Evolutionary conservation across 805 yeast species (phyloP), one percentile per base, ranked within the genome.

Genomic region (Lipomyces mesembrius): DNA sequence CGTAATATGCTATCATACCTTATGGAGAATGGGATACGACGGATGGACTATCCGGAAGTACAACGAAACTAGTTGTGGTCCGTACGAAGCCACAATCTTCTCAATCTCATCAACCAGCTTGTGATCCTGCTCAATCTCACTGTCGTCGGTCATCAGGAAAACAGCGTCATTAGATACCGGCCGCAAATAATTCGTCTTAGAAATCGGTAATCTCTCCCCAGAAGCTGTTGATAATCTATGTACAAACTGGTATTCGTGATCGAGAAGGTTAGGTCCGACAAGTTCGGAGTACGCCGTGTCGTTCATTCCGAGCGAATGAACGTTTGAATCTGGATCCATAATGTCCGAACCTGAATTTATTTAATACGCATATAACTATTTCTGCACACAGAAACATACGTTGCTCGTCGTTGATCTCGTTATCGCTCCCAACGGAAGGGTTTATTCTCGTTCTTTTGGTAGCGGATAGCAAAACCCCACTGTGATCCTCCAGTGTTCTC

Each of bases 11-110:
- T 25, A 29, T 17, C 63, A 12, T 56, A 65, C 70, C 63, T 71
- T 72, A 53, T 72, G 74, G 25, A 73, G 67, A 12, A 73, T 73
- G 3, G 75, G 75, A 62, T 73, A 73, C 12, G 74, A 69, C 9
- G 75, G 74, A 59, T 73, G 75, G 25, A 73, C 69, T 52, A 72
- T 71, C 20, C 62, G 57, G 59, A 73, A 73, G 53, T 73, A 73
- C 25, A 73, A 66, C 8, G 61, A 66, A 4, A 73, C 67, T 17
- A 73, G 69, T 54, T 64, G 64, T 8, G 72, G 72, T 4, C 69
- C 68, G 54, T 71, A 66, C 7, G 74, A 74, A 20, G 61, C 59
- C 8, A 73, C 71, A 22, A 73, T 61, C 29, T 59, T 51, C 32
- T 70, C 70, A 20, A 73, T 71, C 49, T 66, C 67, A 20, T 61